Evolutionary conservation across 768 basidiomycete species (phyloP), one percentile per base, ranked within the genome.

Genomic region (Boletus pseudo-olivaceus): DNA sequence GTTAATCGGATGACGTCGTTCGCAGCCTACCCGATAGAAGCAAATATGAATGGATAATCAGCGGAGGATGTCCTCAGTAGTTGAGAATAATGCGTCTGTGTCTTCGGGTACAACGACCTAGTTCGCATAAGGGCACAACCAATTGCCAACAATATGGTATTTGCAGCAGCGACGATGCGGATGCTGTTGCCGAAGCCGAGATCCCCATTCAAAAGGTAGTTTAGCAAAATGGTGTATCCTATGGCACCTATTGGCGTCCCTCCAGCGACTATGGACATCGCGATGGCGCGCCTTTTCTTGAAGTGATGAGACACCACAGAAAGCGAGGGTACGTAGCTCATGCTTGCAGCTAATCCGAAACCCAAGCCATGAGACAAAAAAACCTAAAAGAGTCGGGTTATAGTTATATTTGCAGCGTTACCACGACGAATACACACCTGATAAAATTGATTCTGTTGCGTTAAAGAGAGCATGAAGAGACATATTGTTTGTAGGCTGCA

Each of bases 271-370:
- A 78, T 44, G 17, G 78, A 70, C 66, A 81, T 76, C 7, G 70
- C 75, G 17, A 80, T 59, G 10, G 73, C 70, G 5, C 78, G 67
- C 23, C 68, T 66, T 23, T 65, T 66, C 27, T 66, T 50, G 50
- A 81, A 82, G 63, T 80, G 76, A 41, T 79, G 78, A 11, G 76
- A 73, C 15, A 78, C 54, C 27, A 80, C 70, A 5, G 75, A 75
- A 7, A 80, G 59, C 3, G 75, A 67, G 3, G 84, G 85, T 30
- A 71, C 63, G 30, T 66, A 64, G 46, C 65, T 64, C 64, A 65
- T 65, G 53, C 65, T 65, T n/a, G 64, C 39, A 30, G 79, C 80
- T 27, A 84, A 72, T 12, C 47, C 47, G 26, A 47, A 72, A 32
- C 76, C 76, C 42, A 72, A 59, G 3, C 77, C 77, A 12, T 66